Evolutionary conservation across 768 basidiomycete genomes (phyloP).

Genomic region (Tulasnella sp.): DNA sequence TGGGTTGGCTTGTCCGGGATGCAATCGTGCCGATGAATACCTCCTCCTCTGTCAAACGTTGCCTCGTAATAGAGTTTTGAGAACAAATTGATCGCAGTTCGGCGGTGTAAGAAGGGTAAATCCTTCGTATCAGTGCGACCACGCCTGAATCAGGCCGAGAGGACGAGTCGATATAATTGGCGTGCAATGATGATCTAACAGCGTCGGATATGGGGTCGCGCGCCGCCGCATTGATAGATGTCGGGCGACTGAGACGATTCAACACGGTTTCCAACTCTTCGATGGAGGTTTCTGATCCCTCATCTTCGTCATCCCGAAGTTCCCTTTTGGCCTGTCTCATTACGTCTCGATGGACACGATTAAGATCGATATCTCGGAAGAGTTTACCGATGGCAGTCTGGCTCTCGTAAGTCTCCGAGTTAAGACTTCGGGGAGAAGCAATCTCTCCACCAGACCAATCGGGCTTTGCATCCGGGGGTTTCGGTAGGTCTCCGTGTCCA

Average conservation of each 20-base stretch:
- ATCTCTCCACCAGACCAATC: constrained; percentile 28
- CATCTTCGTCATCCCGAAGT: not conserved
- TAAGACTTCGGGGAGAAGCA: not conserved
- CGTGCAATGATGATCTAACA: not conserved
- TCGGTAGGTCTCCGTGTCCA: constrained; percentile 12
- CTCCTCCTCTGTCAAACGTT: constrained; percentile 57
- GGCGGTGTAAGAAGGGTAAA: constrained; percentile 39
- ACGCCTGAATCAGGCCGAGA: not conserved
- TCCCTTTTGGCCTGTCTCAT: constrained; percentile 15
- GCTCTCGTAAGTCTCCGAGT: constrained; percentile 44
- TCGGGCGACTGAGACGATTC: not conserved
- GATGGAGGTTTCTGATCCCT: not conserved
- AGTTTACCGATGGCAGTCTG: constrained; percentile 55
- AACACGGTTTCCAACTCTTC: not conserved
- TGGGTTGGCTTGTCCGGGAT: constrained; percentile 56
- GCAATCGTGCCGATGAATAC: constrained; percentile 62
- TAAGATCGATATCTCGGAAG: constrained; percentile 59
- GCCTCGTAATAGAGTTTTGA: constrained; percentile 37
- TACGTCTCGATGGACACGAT: not conserved
- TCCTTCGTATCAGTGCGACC: not conserved
- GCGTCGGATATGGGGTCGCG: constrained; percentile 16
- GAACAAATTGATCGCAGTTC: constrained; percentile 50
- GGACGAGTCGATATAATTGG: constrained; percentile 6
- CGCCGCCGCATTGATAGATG: too few species aligned
- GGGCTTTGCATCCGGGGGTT: constrained; percentile 16